phyloP scores from a whole-genome alignment of 1,139 yeast genomes.

The Zhuliangozyma blackwelliae region DNA sequence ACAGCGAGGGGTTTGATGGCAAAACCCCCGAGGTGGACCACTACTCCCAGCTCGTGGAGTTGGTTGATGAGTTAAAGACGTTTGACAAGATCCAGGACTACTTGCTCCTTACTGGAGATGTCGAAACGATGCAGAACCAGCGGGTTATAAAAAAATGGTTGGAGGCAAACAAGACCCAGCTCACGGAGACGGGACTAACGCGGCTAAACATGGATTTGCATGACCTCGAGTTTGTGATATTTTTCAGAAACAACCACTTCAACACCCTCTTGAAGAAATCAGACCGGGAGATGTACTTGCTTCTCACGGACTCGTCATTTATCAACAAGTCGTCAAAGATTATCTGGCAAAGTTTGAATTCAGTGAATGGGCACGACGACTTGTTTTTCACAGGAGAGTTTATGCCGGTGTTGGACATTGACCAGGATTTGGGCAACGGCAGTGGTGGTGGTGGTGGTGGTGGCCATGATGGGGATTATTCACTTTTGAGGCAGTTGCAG shows the following conservation, averaged over 20 bases:
- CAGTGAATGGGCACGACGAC: slow-evolving; percentile 64
- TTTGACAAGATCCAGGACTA: slow-evolving; percentile 47
- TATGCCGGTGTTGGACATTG: slow-evolving; percentile 29
- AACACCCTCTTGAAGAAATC: slow-evolving; percentile 59
- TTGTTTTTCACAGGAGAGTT: slow-evolving; percentile 62
- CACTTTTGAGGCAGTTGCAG: slow-evolving; percentile 52
- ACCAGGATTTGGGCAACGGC: slow-evolving; percentile 11
- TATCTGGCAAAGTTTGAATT: slow-evolving; percentile 74
- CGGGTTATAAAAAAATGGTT: slow-evolving; percentile 37
- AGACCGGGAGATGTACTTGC: slow-evolving; percentile 46
- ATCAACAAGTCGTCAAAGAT: slow-evolving; percentile 37
- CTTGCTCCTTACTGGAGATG: slow-evolving; percentile 18
- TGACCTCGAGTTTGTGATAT: slow-evolving; percentile 46
- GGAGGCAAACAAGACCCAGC: slow-evolving; percentile 57
- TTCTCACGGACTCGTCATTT: slow-evolving; percentile 74
- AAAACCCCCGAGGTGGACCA: slow-evolving; percentile 11
- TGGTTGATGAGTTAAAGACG: slow-evolving; percentile 27
- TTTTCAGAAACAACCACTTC: slow-evolving; percentile 85
- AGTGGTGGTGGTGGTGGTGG: slow-evolving; percentile 15
- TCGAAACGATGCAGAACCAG: slow-evolving; percentile 11
- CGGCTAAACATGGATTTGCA: slow-evolving; percentile 40
- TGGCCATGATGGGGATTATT: slow-evolving; percentile 30
- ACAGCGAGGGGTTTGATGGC: slow-evolving; percentile 10
- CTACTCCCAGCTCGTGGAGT: slow-evolving; percentile 16
- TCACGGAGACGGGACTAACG: slow-evolving; percentile 60